Evolutionary conservation across 2,329 filamentous ascomycete species (phyloP).

Genomic region (Fusarium subtropicale): DNA sequence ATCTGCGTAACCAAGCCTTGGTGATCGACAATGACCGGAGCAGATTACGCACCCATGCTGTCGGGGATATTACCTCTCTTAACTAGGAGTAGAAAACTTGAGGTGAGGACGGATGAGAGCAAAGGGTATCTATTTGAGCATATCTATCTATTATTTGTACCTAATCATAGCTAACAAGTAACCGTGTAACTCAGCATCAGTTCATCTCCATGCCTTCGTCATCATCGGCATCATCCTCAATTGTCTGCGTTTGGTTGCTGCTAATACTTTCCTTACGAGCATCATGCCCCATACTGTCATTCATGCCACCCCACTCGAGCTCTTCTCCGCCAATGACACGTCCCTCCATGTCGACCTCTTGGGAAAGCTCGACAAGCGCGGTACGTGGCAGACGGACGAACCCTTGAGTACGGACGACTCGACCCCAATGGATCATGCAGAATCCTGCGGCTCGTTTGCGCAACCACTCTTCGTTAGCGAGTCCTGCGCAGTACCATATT

Average conservation of each 20-base stretch:
- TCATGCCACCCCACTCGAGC: constrained; percentile 67
- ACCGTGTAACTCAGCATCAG: constrained; percentile 41
- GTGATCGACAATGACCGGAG: not conserved
- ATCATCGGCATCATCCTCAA: constrained; percentile 69
- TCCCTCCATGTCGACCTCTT: constrained; percentile 94
- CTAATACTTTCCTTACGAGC: constrained; percentile 69
- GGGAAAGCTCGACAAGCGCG: constrained; percentile 89
- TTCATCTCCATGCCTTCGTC: constrained; percentile 73
- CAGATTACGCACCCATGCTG: not conserved
- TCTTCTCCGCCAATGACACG: constrained; percentile 90
- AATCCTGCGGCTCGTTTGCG: constrained; percentile 88
- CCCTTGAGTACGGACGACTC: constrained; percentile 87
- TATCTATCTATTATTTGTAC: constrained; percentile 17
- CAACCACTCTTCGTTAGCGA: constrained; percentile 93
- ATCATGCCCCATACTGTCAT: constrained; percentile 55
- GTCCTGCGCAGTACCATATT: constrained; percentile 93
- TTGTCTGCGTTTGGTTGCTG: constrained; percentile 67
- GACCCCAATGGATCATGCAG: constrained; percentile 94
- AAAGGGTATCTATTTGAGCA: constrained; percentile 14
- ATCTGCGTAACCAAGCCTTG: constrained; percentile 4
- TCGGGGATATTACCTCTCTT: not conserved
- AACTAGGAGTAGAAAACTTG: not conserved
- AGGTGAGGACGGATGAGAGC: not conserved
- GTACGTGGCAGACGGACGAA: constrained; percentile 84
- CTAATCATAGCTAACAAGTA: constrained; percentile 6